Base-by-base conservation (phyloP, 352 stramenopile genomes). In the Phytophthora rubi region DNA sequence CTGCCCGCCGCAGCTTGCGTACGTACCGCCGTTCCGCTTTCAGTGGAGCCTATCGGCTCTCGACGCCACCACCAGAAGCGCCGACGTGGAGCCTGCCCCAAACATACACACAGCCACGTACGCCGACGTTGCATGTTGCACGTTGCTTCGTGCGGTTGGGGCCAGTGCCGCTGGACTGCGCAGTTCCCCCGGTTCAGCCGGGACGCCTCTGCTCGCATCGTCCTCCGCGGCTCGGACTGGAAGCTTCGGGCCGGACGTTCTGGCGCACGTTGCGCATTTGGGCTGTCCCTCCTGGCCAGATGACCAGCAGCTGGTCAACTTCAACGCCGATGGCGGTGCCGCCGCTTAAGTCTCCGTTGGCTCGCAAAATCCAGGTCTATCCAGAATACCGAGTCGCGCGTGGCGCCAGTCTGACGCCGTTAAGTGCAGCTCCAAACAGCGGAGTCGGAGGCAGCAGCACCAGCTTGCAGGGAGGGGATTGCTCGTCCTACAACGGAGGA, bases 211-310 rank as follows among this genome's bases (percentile, higher is more conserved):
- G 53, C 66, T 65, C 44, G 61, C 56, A 64, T 71, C 44, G 56
- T 62, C 39, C 62, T 44, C 35, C 60, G 53, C 21, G 30, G 59
- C 21, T 7, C 21, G 15, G 42, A 10, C 15, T 26, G 33, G 7
- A 62, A 64, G 49, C 39, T 60, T 53, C 6, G 47, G 18, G 47
- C 47, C 47, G n/a, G 47, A 53, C n/a, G 28, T 23, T 49, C 68
- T 71, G 64, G 61, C 68, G 62, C 57, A 68, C 35, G 68, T 59
- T 57, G 21, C 56, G 54, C 61, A 57, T 64, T 73, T 71, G 32
- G 68, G 62, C 68, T 75, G 62, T 75, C 68, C 44, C 52, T 64
- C 56, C 68, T 64, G 68, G 56, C 66, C 64, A 66, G 21, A 60
- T 65, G 54, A 47, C 42, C 49, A 62, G 45, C 60, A 56, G 55